Evolutionary conservation across 306 rosid genomes (phyloP), one percentile per base, ranked within the genome.

Genomic region (Dryas drummondii): DNA sequence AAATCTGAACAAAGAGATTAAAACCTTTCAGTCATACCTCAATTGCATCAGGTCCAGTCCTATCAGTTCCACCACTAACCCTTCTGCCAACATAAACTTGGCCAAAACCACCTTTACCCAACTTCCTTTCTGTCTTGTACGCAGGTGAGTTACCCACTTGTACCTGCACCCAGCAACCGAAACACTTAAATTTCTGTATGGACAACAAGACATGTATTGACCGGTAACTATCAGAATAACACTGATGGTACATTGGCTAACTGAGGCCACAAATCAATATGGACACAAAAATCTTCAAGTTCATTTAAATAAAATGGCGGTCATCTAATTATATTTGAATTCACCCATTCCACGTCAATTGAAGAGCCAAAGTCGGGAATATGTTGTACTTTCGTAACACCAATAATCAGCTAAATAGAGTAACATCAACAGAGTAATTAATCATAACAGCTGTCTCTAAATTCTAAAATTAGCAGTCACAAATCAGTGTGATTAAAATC

Each of bases 41-140:
- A 22, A 86, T 81, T 6, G 93, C 91, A 57, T 93, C 94, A 60
- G 94, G 91, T 53, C 97, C 97, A 59, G 90, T 88, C 72, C 89
- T 86, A 32, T 87, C 94, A 70, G 93, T 86, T 37, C 98, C 98
- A 65, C 98, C 98, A 40, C 80, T 86, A 19, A 90, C 75, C 83
- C 93, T 89, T 86, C 93, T 85, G 52, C 98, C 98, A 74, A 93
- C 98, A 77, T 90, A 93, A 60, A 93, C 98, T 89, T 93, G 98
- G 74, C 98, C 98, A 63, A 93, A 93, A 51, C 98, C 98, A 41
- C 98, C 98, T 89, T 93, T 93, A 45, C 98, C 98, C 85, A 93
- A 84, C 83, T 93, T 93, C 88, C 86, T 90, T 81, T 93, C 98
- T 68, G 86, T 86, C 90, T 90, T 90, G 77, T 90, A 93, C 60